Conservation (phyloP, 208 protist genomes). For the Herpetomonas tarakana region DNA sequence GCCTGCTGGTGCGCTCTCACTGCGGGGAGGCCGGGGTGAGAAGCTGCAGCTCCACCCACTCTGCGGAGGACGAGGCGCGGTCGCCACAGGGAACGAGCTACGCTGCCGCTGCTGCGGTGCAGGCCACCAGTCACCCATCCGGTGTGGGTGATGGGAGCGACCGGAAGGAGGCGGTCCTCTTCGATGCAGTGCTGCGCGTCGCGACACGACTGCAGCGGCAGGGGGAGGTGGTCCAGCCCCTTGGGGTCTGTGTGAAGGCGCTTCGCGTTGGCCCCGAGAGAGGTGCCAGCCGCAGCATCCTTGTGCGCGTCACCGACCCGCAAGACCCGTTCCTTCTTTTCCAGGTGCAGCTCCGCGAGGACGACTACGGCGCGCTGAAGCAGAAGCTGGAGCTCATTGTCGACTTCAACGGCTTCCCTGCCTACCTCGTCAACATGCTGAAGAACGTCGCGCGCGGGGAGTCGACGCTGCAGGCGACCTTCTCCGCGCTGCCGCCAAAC, state of each 20-base stretch:
- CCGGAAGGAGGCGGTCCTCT: too few species aligned
- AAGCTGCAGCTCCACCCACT: too few species aligned
- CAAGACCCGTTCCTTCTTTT: slow-evolving; percentile 82
- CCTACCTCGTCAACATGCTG: slow-evolving; percentile 70
- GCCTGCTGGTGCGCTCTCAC: too few species aligned
- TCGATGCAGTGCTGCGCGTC: slow-evolving; percentile 15
- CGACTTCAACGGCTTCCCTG: slow-evolving; percentile 81
- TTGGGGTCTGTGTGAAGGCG: slow-evolving; percentile 25
- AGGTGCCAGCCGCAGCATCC: slow-evolving; percentile 39
- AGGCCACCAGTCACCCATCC: too few species aligned
- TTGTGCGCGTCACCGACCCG: slow-evolving; percentile 72
- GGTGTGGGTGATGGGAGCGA: too few species aligned
- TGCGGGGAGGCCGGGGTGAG: too few species aligned
- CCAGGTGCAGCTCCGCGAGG: slow-evolving; percentile 77
- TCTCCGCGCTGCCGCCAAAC: slow-evolving; percentile 17
- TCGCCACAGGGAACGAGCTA: too few species aligned
- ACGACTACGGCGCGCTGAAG: slow-evolving; percentile 82
- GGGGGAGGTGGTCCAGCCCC: slow-evolving; percentile 12
- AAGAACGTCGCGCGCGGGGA: slow-evolving; percentile 33
- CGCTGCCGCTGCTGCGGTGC: too few species aligned
- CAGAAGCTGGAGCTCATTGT: slow-evolving; percentile 76
- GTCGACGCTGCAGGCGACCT: slow-evolving; percentile 52
- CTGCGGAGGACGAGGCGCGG: too few species aligned
- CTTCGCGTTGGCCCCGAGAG: slow-evolving; percentile 25
- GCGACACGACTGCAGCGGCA: slow-evolving; percentile 9